phyloP scores from a whole-genome alignment of 768 basidiomycete genomes.

The Suillus variegatus region DNA sequence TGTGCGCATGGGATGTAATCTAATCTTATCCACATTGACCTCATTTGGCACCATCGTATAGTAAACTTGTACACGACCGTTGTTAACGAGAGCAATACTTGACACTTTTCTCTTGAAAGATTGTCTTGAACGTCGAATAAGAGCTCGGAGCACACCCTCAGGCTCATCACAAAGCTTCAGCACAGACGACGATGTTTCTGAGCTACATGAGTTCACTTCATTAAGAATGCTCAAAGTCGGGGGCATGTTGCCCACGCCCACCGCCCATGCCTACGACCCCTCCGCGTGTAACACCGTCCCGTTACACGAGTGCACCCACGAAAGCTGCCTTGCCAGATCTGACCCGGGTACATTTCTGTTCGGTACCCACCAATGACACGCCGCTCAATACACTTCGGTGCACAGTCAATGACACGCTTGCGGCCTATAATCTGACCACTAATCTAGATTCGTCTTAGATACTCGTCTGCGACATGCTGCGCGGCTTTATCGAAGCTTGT shows the following conservation, averaged over 20 bases:
- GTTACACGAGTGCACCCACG: too few species aligned
- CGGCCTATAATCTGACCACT: slow-evolving; percentile 46
- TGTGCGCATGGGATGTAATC: slow-evolving; percentile 7
- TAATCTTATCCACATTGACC: slow-evolving; percentile 1
- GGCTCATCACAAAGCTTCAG: neutral
- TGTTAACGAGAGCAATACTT: neutral
- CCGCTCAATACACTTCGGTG: slow-evolving; percentile 41
- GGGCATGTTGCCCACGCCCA: too few species aligned
- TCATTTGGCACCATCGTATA: neutral
- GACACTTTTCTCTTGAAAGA: slow-evolving; percentile 39
- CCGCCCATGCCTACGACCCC: too few species aligned
- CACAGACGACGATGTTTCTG: slow-evolving; percentile 28
- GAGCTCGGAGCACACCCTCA: slow-evolving; percentile 22
- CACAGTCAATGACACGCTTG: slow-evolving; percentile 49
- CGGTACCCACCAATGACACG: too few species aligned
- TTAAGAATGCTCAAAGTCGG: slow-evolving; percentile 17
- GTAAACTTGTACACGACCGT: neutral
- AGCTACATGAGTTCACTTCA: slow-evolving; percentile 53
- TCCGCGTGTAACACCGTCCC: too few species aligned
- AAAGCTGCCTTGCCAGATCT: too few species aligned
- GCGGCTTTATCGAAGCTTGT: slow-evolving; percentile 46
- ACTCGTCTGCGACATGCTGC: slow-evolving; percentile 43
- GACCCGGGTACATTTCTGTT: too few species aligned
- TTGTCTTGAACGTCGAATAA: slow-evolving; percentile 43
- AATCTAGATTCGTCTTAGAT: slow-evolving; percentile 42